These are phyloP conservation scores for Eucalyptus regnans DNA, from an alignment of 345 rosid species.

Conservation along the genomic window DNA sequence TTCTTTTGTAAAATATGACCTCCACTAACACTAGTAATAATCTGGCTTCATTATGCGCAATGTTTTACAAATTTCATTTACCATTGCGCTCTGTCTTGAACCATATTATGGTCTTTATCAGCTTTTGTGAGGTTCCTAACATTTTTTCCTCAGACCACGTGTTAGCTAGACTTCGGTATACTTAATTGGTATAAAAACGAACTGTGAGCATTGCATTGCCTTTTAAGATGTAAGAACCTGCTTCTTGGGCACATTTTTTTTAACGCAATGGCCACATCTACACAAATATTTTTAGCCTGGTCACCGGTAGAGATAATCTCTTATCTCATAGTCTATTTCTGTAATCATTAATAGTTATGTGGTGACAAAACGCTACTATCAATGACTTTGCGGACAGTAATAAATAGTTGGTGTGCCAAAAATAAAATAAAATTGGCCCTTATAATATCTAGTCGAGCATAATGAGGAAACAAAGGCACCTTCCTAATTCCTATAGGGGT, in stretches of 20 bases:
- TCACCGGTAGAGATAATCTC: neutral
- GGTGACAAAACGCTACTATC: neutral
- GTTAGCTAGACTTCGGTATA: neutral
- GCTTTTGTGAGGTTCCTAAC: neutral
- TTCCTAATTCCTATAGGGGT: neutral
- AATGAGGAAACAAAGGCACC: neutral
- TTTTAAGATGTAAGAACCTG: neutral
- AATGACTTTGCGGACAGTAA: neutral
- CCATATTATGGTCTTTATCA: neutral
- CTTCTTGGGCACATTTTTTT: neutral
- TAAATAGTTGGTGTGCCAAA: neutral
- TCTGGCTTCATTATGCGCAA: neutral
- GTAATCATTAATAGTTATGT: neutral
- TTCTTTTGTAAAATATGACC: neutral
- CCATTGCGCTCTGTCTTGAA: neutral
- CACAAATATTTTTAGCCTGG: neutral
- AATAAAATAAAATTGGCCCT: neutral
- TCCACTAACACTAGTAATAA: neutral
- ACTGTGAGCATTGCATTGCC: neutral
- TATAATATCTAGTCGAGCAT: neutral
- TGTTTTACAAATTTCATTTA: neutral
- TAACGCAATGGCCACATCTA: neutral
- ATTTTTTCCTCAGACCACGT: neutral
- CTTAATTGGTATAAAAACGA: neutral
- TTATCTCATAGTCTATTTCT: neutral